Evolutionary conservation across 495 filamentous ascomycete species (phyloP).

Genomic region (Penicillium manginii): DNA sequence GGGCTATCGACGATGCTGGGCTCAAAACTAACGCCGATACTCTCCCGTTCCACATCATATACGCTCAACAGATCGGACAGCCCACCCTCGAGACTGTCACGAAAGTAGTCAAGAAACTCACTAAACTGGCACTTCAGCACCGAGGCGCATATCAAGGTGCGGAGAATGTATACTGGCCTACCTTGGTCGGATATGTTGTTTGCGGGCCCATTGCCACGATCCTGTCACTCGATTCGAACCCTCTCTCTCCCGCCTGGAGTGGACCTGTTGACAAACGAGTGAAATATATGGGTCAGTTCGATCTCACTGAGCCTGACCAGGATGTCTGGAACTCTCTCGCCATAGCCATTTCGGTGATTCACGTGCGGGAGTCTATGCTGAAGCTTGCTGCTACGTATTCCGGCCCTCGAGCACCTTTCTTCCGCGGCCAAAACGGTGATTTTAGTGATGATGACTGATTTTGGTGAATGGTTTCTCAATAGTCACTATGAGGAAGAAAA

Average conservation of each 20-base stretch:
- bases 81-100: conserved; percentile 32
- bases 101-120: conserved; percentile 33
- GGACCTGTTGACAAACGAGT: conserved; percentile 13
- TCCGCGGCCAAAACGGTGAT: neutral
- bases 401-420: conserved; percentile 3
- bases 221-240: conserved; percentile 41
- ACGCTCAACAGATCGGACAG: conserved; percentile 34
- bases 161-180: conserved; percentile 19
- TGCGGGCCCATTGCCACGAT: conserved; percentile 48
- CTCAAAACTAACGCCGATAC: conserved; percentile 22
- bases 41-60: conserved; percentile 41
- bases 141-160: conserved; percentile 4
- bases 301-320: conserved; percentile 41
- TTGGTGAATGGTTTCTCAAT: neutral
- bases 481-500: too few species aligned
- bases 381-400: conserved; percentile 27
- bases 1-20: conserved; percentile 45
- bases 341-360: conserved; percentile 43
- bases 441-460: conserved; percentile 10
- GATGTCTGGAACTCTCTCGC: conserved; percentile 56
- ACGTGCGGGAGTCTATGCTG: conserved; percentile 40
- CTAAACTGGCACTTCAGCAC: conserved; percentile 33
- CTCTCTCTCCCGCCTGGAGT: conserved; percentile 14
- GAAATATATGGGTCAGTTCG: conserved; percentile 43
- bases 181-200: conserved; percentile 44